Evolutionary conservation across 2,329 filamentous ascomycete genomes (phyloP), one percentile per base, ranked within the genome.

Genomic region (Conoideocrella luteorostrata): DNA sequence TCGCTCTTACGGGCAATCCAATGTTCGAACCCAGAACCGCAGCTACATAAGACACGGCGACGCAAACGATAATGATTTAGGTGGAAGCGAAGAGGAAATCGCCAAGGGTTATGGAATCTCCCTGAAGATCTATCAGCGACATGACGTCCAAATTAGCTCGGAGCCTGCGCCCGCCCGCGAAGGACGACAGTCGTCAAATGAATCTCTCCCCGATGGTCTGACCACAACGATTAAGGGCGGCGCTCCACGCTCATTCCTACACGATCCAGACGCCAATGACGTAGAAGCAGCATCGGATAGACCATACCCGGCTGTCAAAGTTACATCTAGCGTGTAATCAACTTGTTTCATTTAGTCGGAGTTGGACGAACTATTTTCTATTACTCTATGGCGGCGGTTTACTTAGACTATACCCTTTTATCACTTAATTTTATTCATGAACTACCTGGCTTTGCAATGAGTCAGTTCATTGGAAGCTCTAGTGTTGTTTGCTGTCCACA

Each of bases 71-170:
- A 43, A 60, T 39, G 54, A 52, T 6, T 47, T 51, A 3, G 56
- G 61, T 0, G 57, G 59, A 2, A 68, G 65, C 42, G 62, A 66
- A 20, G 66, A 68, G 38, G 52, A 62, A 18, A 63, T 67, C 42
- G 64, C 61, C n/a, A 49, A 54, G 12, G 53, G 45, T 3, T 56
- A 53, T 30, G 52, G 52, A 13, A 57, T 65, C 3, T 61, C 62
- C 0, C 47, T 67, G 5, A 61, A 61, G 49, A 67, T 67, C 13
- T 67, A 65, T 30, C 63, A 61, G 47, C 59, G 60, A 12, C 62
- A 62, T 34, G 64, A 67, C 24, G 53, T 66, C 0, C 52, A 56
- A 24, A 45, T 67, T 9, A 57, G 46, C 33, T 46, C 48, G 5
- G 46, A 48, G 32, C 46, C 34, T 5, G 46, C 40, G 4, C 39